Conservation (phyloP, 345 rosid species). For the Xanthoceras sorbifolium region DNA sequence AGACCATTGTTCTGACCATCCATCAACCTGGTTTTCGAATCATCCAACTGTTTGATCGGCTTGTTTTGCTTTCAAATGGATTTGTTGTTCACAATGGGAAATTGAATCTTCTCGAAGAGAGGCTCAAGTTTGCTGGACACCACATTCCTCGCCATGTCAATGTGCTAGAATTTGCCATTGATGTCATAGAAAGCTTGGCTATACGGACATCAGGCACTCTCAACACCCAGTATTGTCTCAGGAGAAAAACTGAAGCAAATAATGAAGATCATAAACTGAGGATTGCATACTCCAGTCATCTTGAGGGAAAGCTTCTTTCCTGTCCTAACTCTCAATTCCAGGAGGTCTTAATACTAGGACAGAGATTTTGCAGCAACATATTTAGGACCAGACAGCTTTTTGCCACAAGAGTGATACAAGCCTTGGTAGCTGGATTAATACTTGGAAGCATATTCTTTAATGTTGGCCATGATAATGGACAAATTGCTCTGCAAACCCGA, state of each 20-base stretch:
- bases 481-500: conserved; percentile 52
- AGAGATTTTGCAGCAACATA: conserved; percentile 77
- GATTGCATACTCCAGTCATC: conserved; percentile 15
- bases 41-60: conserved; percentile 63
- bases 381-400: conserved; percentile 84
- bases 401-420: conserved; percentile 69
- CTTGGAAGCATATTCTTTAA: conserved; percentile 78
- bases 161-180: conserved; percentile 85
- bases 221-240: conserved; percentile 29
- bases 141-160: conserved; percentile 66
- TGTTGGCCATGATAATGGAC: conserved; percentile 53
- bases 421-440: conserved; percentile 65
- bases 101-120: conserved; percentile 53
- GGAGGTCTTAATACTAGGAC: conserved; percentile 68
- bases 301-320: conserved; percentile 38
- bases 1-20: conserved; percentile 77
- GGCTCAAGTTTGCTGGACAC: conserved; percentile 56
- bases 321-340: conserved; percentile 48
- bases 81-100: conserved; percentile 60
- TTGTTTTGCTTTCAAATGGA: conserved; percentile 76
- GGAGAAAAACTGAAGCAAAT: conserved; percentile 26
- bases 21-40: conserved; percentile 95
- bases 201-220: conserved; percentile 21
- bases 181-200: conserved; percentile 50
- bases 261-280: conserved; percentile 26